These are phyloP conservation scores for Hippophae gyantsensis DNA, from an alignment of 306 rosid species.

Conservation along the genomic window DNA sequence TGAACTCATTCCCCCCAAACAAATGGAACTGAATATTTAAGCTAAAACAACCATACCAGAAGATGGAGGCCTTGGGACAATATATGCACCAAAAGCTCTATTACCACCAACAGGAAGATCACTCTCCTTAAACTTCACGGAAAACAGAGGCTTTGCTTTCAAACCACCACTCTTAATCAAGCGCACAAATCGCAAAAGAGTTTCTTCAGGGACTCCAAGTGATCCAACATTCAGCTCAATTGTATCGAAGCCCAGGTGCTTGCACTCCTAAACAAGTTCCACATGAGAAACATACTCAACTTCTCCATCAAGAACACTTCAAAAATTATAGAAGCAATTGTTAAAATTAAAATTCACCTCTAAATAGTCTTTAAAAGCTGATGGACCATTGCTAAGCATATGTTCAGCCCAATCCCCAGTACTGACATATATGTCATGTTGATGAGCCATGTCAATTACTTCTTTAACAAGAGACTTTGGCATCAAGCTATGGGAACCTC, in stretches of 20 bases:
- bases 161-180: slow-evolving; percentile 70
- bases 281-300: not conserved
- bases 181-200: slow-evolving; percentile 64
- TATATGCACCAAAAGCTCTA: slow-evolving; percentile 82
- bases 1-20: not conserved
- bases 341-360: slow-evolving; percentile 42
- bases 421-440: slow-evolving; percentile 72
- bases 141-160: slow-evolving; percentile 68
- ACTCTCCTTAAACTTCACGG: slow-evolving; percentile 62
- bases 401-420: slow-evolving; percentile 95
- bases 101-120: slow-evolving; percentile 56
- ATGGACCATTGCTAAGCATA: slow-evolving; percentile 51
- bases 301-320: not conserved
- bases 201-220: slow-evolving; percentile 74
- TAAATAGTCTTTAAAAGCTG: slow-evolving; percentile 57
- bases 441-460: slow-evolving; percentile 71
- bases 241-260: slow-evolving; percentile 76
- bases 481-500: slow-evolving; percentile 77
- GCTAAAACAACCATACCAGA: slow-evolving; percentile 38
- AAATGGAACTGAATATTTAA: not conserved
- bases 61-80: slow-evolving; percentile 58
- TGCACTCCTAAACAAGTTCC: slow-evolving; percentile 55
- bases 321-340: not conserved
- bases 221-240: slow-evolving; percentile 66
- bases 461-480: slow-evolving; percentile 57